Conservation (phyloP, 2,329 filamentous ascomycete genomes). For the Diplodia corticola region DNA sequence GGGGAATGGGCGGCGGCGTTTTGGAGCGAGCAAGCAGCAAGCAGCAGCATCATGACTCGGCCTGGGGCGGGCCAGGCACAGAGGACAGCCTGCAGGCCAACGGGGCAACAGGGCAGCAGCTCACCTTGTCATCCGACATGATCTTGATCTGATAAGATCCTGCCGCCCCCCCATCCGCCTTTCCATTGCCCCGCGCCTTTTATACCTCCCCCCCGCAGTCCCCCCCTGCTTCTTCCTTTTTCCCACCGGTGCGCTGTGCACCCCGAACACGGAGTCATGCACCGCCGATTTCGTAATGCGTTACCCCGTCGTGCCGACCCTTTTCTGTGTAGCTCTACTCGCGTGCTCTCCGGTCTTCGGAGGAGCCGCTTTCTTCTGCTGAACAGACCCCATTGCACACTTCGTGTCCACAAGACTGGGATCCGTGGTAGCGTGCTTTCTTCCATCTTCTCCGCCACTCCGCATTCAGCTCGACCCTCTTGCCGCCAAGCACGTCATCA, state of each 20-base stretch:
- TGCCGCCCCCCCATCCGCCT: neutral
- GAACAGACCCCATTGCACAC: no score
- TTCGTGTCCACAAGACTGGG: neutral
- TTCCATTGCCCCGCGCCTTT: neutral
- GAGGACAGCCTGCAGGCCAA: no score
- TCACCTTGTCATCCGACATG: constrained; percentile 10
- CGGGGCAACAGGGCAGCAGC: no score
- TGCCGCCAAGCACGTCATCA: neutral
- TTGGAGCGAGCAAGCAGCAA: neutral
- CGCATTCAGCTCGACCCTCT: neutral
- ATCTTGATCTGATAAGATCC: constrained; percentile 16
- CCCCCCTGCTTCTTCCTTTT: neutral
- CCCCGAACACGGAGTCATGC: constrained; percentile 12
- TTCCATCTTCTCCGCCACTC: neutral
- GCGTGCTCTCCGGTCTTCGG: constrained; percentile 7
- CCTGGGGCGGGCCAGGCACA: neutral
- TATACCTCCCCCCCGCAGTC: constrained; percentile 11
- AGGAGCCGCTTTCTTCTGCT: neutral
- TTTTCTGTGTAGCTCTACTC: neutral
- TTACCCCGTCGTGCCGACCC: neutral
- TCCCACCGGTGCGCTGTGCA: constrained; percentile 3
- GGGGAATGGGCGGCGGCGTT: neutral
- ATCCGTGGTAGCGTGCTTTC: neutral
- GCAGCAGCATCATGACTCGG: constrained; percentile 19
- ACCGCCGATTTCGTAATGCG: neutral